Percentiles rank a stretch among this genome's conserved stretches.
These are phyloP conservation scores for Incumbomyces lentus DNA, from an alignment of 2,329 filamentous ascomycete genomes.

Conservation along the genomic window DNA sequence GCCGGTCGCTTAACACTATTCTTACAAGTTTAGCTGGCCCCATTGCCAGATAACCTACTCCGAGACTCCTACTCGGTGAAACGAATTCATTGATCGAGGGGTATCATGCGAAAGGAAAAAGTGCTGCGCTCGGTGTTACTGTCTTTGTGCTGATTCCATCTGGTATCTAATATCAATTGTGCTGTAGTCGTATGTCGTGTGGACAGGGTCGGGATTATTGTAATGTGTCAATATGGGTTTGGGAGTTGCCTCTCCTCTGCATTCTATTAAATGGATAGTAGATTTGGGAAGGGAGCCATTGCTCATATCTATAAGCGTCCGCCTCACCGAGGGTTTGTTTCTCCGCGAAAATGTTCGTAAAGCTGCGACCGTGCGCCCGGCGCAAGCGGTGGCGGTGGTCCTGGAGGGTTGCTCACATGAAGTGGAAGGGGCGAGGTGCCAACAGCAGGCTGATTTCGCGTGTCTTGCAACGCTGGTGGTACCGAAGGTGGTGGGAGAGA, in stretches of 20 bases:
- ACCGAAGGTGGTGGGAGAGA: conserved; percentile 12
- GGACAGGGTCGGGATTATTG: neutral
- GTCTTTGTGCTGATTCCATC: neutral
- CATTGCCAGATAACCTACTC: neutral
- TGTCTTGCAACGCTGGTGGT: conserved; percentile 8
- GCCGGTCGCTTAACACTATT: too few species aligned
- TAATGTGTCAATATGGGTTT: neutral
- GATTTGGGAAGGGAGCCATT: neutral
- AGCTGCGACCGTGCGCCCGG: conserved; percentile 13
- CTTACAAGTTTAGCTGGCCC: too few species aligned
- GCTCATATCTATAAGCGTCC: neutral
- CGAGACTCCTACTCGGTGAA: neutral
- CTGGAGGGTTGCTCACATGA: conserved; percentile 2
- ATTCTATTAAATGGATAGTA: conserved; percentile 1
- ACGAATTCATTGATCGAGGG: neutral
- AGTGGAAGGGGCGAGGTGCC: conserved; percentile 8
- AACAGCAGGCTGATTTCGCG: conserved; percentile 8
- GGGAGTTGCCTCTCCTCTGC: conserved; percentile 4
- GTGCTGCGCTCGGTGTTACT: neutral
- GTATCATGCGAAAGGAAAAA: neutral
- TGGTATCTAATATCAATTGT: neutral
- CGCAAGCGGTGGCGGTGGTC: conserved; percentile 8
- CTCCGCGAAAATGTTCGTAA: conserved; percentile 18
- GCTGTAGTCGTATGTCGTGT: neutral
- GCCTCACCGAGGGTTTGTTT: conserved; percentile 4